Percentiles rank a stretch among this genome's conserved stretches.
Conservation (phyloP, 441 rosid genomes). For the Dalechampia spathulata region DNA sequence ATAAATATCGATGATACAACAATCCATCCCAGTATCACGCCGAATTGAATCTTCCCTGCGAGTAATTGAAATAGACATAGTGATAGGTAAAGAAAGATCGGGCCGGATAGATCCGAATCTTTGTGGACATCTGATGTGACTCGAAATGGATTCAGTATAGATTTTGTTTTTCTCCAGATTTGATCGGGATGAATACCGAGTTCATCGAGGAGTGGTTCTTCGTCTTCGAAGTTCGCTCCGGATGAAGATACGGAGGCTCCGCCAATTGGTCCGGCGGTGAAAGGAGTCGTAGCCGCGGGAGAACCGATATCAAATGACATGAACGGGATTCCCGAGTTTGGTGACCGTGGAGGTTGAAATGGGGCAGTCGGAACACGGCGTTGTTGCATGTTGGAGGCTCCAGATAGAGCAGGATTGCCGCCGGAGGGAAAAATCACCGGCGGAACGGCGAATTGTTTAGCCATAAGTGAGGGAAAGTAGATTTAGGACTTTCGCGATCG, state of each 20-base stretch:
- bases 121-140: slow-evolving; percentile 55
- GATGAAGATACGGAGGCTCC: slow-evolving; percentile 36
- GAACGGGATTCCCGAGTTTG: slow-evolving; percentile 72
- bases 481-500: slow-evolving; percentile 2
- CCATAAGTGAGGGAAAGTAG: slow-evolving; percentile 41
- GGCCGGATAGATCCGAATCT: slow-evolving; percentile 89
- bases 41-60: slow-evolving; percentile 86
- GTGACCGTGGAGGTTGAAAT: slow-evolving; percentile 64
- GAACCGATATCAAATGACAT: slow-evolving; percentile 88
- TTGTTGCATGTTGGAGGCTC: slow-evolving; percentile 44
- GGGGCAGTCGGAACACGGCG: slow-evolving; percentile 68
- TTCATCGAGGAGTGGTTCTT: slow-evolving; percentile 93
- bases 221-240: slow-evolving; percentile 56
- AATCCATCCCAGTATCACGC: slow-evolving; percentile 91
- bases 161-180: slow-evolving; percentile 83
- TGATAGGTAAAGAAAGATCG: slow-evolving; percentile 66
- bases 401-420: slow-evolving; percentile 32
- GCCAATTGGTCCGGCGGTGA: slow-evolving; percentile 33
- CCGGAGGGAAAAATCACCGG: slow-evolving; percentile 81
- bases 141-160: slow-evolving; percentile 72
- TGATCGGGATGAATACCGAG: slow-evolving; percentile 95
- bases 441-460: slow-evolving; percentile 69
- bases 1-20: slow-evolving; percentile 84
- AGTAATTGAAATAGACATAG: slow-evolving; percentile 80
- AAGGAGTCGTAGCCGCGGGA: slow-evolving; percentile 34